Evolutionary conservation across 2,329 filamentous ascomycete genomes (phyloP).

Genomic region (Chaetomiaceae sp.): DNA sequence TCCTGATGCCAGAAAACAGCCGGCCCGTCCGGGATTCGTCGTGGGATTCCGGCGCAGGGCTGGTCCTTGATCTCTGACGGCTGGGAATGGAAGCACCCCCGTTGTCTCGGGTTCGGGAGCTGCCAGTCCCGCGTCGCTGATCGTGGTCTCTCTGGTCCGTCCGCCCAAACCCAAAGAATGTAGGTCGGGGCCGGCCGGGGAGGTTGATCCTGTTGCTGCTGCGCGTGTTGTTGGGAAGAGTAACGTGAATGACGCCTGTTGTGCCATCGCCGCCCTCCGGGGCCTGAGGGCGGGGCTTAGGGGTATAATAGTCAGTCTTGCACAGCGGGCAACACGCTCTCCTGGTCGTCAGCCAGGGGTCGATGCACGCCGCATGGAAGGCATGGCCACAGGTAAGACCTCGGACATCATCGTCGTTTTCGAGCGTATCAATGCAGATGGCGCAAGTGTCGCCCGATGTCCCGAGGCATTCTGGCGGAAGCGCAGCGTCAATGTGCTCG

Average conservation of each 20-base stretch:
- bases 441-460: slow-evolving; percentile 89
- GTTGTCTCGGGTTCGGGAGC: background rate
- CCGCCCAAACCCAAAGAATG: slow-evolving; percentile 25
- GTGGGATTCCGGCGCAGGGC: background rate
- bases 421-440: slow-evolving; percentile 90
- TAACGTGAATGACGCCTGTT: slow-evolving; percentile 29
- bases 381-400: slow-evolving; percentile 95
- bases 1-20: slow-evolving; percentile 9
- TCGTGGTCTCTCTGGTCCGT: slow-evolving; percentile 3
- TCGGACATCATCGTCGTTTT: slow-evolving; percentile 93
- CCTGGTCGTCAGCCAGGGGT: slow-evolving; percentile 92
- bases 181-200: slow-evolving; percentile 30
- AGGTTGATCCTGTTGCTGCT: slow-evolving; percentile 42
- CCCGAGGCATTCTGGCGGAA: slow-evolving; percentile 74
- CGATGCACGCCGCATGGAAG: slow-evolving; percentile 92
- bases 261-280: slow-evolving; percentile 37
- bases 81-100: background rate
- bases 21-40: background rate
- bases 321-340: slow-evolving; percentile 95
- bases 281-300: slow-evolving; percentile 69
- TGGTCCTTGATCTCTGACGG: background rate
- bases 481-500: slow-evolving; percentile 74
- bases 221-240: slow-evolving; percentile 26
- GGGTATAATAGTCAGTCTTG: slow-evolving; percentile 96
- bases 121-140: background rate